Evolutionary conservation across 2,329 filamentous ascomycete species (phyloP).

Genomic region (Cordyceps cateniannulata): DNA sequence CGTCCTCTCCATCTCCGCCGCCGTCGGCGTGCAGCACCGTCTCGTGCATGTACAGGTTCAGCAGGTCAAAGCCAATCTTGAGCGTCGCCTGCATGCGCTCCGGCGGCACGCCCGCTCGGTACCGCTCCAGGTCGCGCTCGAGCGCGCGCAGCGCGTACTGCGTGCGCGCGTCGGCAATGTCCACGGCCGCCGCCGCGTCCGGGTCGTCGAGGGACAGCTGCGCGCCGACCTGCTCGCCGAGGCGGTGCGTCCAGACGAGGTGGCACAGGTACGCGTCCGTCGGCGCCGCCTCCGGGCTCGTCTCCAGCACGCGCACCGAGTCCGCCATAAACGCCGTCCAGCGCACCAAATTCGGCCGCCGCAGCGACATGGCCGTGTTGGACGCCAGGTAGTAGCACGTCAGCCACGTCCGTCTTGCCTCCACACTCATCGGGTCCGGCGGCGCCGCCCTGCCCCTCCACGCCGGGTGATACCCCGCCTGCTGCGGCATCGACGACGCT

Average conservation of each 20-base stretch:
- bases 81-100: slow-evolving; percentile 53
- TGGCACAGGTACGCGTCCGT: slow-evolving; percentile 54
- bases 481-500: not conserved
- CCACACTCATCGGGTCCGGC: slow-evolving; percentile 47
- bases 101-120: slow-evolving; percentile 45
- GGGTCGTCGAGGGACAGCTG: slow-evolving; percentile 65
- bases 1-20: slow-evolving; percentile 35
- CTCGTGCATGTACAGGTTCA: slow-evolving; percentile 71
- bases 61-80: slow-evolving; percentile 55
- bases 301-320: slow-evolving; percentile 48
- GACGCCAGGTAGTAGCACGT: slow-evolving; percentile 52
- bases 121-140: slow-evolving; percentile 57
- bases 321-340: slow-evolving; percentile 57
- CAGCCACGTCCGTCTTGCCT: slow-evolving; percentile 52
- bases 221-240: slow-evolving; percentile 62
- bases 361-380: slow-evolving; percentile 55
- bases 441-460: slow-evolving; percentile 33
- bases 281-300: slow-evolving; percentile 46
- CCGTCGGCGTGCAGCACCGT: slow-evolving; percentile 62
- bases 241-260: slow-evolving; percentile 51
- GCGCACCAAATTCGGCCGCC: slow-evolving; percentile 53
- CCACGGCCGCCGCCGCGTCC: slow-evolving; percentile 30
- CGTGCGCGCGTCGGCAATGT: slow-evolving; percentile 55
- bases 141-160: slow-evolving; percentile 60
- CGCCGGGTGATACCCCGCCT: slow-evolving; percentile 30